Conservation (phyloP, 768 basidiomycete genomes). For the Cystofilobasidium macerans region DNA sequence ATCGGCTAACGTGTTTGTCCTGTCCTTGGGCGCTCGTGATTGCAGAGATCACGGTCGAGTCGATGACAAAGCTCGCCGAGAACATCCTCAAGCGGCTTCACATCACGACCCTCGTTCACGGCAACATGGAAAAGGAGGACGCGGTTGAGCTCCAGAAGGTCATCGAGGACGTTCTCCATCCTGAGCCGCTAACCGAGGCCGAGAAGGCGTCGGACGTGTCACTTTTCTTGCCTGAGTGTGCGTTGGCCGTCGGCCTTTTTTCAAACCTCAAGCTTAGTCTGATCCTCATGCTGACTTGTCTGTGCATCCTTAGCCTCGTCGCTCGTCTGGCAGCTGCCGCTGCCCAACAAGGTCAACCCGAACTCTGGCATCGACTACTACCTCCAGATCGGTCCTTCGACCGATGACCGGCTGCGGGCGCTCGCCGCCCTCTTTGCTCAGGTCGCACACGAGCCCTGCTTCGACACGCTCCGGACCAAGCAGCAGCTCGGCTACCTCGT, state of each 20-base stretch:
- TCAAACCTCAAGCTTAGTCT: background rate
- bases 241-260: conserved; percentile 22
- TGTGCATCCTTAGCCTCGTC: conserved; percentile 50
- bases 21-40: background rate
- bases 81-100: conserved; percentile 55
- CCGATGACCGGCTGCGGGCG: conserved; percentile 56
- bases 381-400: conserved; percentile 60
- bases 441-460: conserved; percentile 81
- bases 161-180: conserved; percentile 54
- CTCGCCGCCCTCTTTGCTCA: conserved; percentile 62
- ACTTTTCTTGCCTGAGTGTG: conserved; percentile 63
- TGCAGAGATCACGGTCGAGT: conserved; percentile 59
- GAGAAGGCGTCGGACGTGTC: conserved; percentile 47
- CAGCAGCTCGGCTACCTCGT: conserved; percentile 96
- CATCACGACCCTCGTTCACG: conserved; percentile 62
- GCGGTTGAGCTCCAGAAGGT: conserved; percentile 61
- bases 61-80: conserved; percentile 54
- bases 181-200: conserved; percentile 47
- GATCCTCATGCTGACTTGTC: background rate
- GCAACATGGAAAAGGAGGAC: conserved; percentile 77
- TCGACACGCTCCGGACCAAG: conserved; percentile 79
- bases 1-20: background rate
- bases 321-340: conserved; percentile 51
- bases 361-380: conserved; percentile 84
- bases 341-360: conserved; percentile 72